Evolutionary conservation across 2,329 filamentous ascomycete species (phyloP).

Genomic region (Xylaria sp.): DNA sequence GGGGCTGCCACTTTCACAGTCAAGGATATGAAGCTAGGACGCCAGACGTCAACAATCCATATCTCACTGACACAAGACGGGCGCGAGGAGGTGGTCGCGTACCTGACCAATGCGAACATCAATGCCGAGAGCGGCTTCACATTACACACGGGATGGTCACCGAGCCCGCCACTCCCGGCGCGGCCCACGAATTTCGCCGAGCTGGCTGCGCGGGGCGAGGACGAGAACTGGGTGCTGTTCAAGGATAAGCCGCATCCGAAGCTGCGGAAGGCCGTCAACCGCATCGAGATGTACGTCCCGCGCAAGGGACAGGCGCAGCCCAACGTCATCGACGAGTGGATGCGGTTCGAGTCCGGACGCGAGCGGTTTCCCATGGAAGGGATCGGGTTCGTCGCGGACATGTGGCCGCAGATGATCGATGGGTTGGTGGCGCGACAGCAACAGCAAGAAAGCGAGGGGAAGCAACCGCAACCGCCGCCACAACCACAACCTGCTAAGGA

Average conservation of each 20-base stretch:
- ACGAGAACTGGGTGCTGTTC: constrained; percentile 42
- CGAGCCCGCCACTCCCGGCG: constrained; percentile 53
- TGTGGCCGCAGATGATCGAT: constrained; percentile 48
- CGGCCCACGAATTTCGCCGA: constrained; percentile 42
- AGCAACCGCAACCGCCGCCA: neutral
- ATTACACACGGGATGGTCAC: constrained; percentile 61
- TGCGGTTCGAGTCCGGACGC: constrained; percentile 44
- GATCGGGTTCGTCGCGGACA: constrained; percentile 47
- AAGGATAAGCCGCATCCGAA: constrained; percentile 41
- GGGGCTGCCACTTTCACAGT: constrained; percentile 47
- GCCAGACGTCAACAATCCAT: constrained; percentile 51
- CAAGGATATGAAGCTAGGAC: constrained; percentile 50
- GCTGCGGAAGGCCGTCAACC: constrained; percentile 45
- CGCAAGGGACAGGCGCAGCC: constrained; percentile 40
- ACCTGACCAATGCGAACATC: constrained; percentile 74
- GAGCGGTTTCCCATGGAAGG: constrained; percentile 45
- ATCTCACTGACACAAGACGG: constrained; percentile 48
- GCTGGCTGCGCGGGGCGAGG: constrained; percentile 45
- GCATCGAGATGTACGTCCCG: constrained; percentile 43
- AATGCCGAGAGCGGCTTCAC: constrained; percentile 66
- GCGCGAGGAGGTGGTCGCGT: constrained; percentile 71
- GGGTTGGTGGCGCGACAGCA: constrained; percentile 32
- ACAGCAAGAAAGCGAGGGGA: constrained; percentile 13
- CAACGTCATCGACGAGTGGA: constrained; percentile 48
- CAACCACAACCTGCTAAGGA: neutral